phyloP scores from a whole-genome alignment of 495 filamentous ascomycete genomes.

The Aspergillus kassunensis region DNA sequence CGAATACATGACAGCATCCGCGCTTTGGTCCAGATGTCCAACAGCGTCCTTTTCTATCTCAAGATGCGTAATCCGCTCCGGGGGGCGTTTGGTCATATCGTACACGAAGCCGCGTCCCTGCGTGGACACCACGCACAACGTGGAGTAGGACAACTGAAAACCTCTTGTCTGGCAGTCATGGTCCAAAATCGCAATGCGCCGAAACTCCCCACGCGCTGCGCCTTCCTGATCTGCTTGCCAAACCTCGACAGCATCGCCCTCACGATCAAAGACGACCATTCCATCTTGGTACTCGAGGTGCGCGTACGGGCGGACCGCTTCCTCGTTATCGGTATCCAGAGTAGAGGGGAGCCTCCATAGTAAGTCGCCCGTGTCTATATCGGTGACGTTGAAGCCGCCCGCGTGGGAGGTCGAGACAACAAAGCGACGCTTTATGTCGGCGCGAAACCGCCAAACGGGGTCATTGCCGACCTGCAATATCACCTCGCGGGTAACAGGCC shows the following conservation, averaged over 20 bases:
- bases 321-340: constrained; percentile 20
- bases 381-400: constrained; percentile 37
- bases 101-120: constrained; percentile 38
- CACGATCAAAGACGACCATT: constrained; percentile 38
- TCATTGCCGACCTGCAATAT: constrained; percentile 37
- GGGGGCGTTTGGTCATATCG: constrained; percentile 37
- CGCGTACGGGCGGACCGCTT: constrained; percentile 32
- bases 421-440: constrained; percentile 39
- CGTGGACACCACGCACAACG: constrained; percentile 39
- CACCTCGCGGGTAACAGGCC: constrained; percentile 28
- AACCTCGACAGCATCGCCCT: constrained; percentile 37
- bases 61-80: constrained; percentile 25
- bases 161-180: constrained; percentile 38
- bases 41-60: constrained; percentile 30
- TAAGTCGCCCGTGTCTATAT: constrained; percentile 34
- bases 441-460: constrained; percentile 37
- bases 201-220: constrained; percentile 33
- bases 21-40: constrained; percentile 37
- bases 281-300: constrained; percentile 43
- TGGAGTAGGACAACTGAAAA: constrained; percentile 37
- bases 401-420: constrained; percentile 37
- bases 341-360: constrained; percentile 38
- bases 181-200: constrained; percentile 31
- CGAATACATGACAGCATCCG: constrained; percentile 36
- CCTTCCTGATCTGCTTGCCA: constrained; percentile 34